Evolutionary conservation across 2,329 filamentous ascomycete species (phyloP), one percentile per base, ranked within the genome.

Genomic region (Pseudocercospora crystallina): DNA sequence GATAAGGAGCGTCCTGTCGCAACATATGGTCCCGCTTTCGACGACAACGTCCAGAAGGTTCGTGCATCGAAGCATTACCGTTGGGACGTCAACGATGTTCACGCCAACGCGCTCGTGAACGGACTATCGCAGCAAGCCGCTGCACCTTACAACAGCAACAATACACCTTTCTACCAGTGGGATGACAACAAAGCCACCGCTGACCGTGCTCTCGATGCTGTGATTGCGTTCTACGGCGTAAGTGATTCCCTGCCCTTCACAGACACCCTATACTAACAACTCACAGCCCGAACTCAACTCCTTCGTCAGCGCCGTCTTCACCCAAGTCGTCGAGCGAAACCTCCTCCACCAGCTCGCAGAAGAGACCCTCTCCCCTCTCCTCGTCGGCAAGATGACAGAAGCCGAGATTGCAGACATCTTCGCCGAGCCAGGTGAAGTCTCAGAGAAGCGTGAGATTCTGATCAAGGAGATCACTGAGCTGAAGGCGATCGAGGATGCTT

Each of bases 1-100:
- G 76, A 78, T 64, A 76, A 70, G 53, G 62, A 65, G 8, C 60
- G 70, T 0, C 65, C 65, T 37, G 59, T 65, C 3, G 69, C 69
- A 36, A 73, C 68, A 0, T 72, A 71, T 56, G 70, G 73, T 35
- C 69, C 70, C 34, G 64, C 66, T n/a, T 63, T 70, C 31, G 68
- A 67, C 3, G 65, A 65, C 12, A 67, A 53, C 11, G 62, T 73
- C 2, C 66, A 72, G 56, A 33, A 51, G 56, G 12, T 38, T 1
- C 36, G 45, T 10, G n/a, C 29, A 11, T 38, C 34, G 36, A 47
- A 45, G 41, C n/a, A n/a, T n/a, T n/a, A n/a, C n/a, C n/a, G n/a
- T n/a, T n/a, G n/a, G n/a, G n/a, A n/a, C n/a, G n/a, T n/a, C n/a
- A n/a, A n/a, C n/a, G n/a, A n/a, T n/a, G n/a, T n/a, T n/a, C n/a